These are phyloP conservation scores for Daldinia grandis DNA, from an alignment of 495 filamentous ascomycete species.

Conservation along the genomic window DNA sequence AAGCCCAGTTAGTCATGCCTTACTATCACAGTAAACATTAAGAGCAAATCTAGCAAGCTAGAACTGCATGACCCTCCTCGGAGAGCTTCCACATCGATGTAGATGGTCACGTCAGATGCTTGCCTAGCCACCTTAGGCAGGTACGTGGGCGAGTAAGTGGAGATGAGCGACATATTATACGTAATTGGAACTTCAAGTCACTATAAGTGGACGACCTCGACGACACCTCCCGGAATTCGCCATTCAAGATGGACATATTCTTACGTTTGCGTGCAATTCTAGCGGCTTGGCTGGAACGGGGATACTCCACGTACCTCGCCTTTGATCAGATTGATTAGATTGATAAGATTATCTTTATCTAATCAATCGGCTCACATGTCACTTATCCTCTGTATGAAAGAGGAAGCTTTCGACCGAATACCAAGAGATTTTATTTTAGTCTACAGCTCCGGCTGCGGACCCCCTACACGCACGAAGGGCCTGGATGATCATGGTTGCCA, in stretches of 20 bases:
- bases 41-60: neutral
- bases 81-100: neutral
- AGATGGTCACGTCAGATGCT: neutral
- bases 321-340: slow-evolving; percentile 23
- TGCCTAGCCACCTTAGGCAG: slow-evolving; percentile 14
- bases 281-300: slow-evolving; percentile 27
- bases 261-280: slow-evolving; percentile 9
- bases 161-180: slow-evolving; percentile 4
- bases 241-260: neutral
- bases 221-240: slow-evolving; percentile 3
- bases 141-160: neutral
- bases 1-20: neutral
- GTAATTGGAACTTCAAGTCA: slow-evolving; percentile 5
- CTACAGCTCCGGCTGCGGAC: slow-evolving; percentile 23
- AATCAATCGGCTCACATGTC: slow-evolving; percentile 20
- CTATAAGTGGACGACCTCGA: neutral
- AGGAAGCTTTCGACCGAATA: slow-evolving; percentile 3
- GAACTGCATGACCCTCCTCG: neutral
- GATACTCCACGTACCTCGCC: neutral
- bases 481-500: neutral
- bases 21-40: neutral
- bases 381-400: slow-evolving; percentile 1
- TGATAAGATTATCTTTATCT: slow-evolving; percentile 40
- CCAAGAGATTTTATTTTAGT: neutral
- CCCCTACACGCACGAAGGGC: slow-evolving; percentile 8